Evolutionary conservation across 1,284 basidiomycete species (phyloP).

Genomic region (Coniophora puteana): DNA sequence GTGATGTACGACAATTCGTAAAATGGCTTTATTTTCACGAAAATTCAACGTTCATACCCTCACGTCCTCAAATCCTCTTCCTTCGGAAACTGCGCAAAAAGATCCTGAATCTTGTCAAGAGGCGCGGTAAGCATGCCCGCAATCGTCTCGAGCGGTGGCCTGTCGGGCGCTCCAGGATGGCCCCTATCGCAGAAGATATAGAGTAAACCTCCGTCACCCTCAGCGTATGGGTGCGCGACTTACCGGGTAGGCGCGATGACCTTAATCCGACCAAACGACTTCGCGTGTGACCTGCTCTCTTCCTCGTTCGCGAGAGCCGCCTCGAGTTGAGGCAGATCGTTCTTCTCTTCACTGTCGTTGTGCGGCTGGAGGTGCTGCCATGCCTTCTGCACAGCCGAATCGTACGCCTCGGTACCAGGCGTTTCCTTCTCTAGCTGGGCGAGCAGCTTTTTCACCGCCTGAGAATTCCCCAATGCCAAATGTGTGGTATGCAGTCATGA

Average conservation of each 20-base stretch:
- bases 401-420: constrained; percentile 41
- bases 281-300: constrained; percentile 39
- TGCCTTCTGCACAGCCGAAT: constrained; percentile 36
- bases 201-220: neutral
- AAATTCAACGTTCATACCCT: no score
- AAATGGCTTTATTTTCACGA: no score
- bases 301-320: constrained; percentile 39
- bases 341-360: constrained; percentile 52
- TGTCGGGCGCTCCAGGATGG: constrained; percentile 49
- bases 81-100: constrained; percentile 53
- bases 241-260: constrained; percentile 60
- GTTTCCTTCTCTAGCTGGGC: constrained; percentile 42
- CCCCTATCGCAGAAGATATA: constrained; percentile 27
- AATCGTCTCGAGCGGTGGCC: constrained; percentile 61
- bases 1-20: no score
- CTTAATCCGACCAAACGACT: constrained; percentile 54
- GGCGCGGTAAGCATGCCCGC: constrained; percentile 53
- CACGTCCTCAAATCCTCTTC: no score
- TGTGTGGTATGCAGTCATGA: no score
- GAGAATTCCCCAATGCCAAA: neutral
- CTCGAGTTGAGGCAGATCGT: constrained; percentile 54
- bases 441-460: constrained; percentile 48
- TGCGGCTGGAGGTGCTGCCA: constrained; percentile 49
- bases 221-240: constrained; percentile 8
- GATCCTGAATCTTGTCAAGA: constrained; percentile 58